A percentile compares a stretch with the other conserved stretches of the same genome.
Evolutionary conservation across 2,329 filamentous ascomycete genomes (phyloP).

Genomic region (Alternaria hordeiaustralica): DNA sequence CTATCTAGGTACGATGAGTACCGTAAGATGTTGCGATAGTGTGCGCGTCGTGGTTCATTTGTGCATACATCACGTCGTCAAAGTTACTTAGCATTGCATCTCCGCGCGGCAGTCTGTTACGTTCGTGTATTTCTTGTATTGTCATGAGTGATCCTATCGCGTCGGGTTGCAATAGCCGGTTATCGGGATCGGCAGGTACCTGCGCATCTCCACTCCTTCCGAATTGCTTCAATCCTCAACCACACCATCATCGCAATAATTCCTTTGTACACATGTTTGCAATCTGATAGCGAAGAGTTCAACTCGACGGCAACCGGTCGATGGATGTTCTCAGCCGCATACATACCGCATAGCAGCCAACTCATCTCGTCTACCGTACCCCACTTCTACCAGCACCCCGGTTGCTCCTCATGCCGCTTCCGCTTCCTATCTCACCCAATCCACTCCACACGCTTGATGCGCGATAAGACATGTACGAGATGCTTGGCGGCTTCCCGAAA

Average conservation of each 20-base stretch:
- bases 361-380: not conserved
- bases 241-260: not conserved
- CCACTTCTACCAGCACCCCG: constrained; percentile 15
- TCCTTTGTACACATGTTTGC: not conserved
- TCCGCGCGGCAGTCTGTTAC: not conserved
- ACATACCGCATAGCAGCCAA: not conserved
- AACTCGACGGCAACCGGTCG: too few species aligned
- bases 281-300: too few species aligned
- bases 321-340: not conserved
- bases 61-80: not conserved
- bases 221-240: not conserved
- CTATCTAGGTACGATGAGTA: not conserved
- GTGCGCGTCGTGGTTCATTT: not conserved
- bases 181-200: not conserved
- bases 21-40: accelerated
- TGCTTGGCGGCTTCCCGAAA: constrained; percentile 8
- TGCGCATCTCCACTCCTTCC: not conserved
- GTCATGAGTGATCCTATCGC: not conserved
- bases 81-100: not conserved
- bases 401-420: not conserved
- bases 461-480: constrained; percentile 30
- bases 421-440: constrained; percentile 32
- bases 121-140: not conserved
- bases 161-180: not conserved
- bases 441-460: constrained; percentile 8